Percentiles rank a stretch among this genome's conserved stretches.
Evolutionary conservation across 2,329 filamentous ascomycete genomes (phyloP).

Genomic region (Colletotrichum cuscutae): DNA sequence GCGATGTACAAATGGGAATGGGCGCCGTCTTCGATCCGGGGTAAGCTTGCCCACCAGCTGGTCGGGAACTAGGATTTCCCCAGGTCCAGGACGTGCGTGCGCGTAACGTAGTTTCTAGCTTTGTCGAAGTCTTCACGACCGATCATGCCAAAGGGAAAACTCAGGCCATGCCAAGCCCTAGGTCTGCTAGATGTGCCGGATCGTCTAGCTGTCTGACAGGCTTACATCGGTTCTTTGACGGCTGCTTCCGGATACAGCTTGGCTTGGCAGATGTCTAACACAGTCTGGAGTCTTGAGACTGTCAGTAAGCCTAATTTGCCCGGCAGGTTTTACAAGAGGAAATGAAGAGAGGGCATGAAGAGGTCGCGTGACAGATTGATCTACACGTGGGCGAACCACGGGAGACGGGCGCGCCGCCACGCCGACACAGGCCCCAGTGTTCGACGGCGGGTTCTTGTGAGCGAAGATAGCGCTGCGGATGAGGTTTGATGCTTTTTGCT

Average conservation of each 20-base stretch:
- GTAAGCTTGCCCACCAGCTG: conserved; percentile 1
- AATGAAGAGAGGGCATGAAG: not conserved
- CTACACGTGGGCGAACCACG: not conserved
- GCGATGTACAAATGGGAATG: not conserved
- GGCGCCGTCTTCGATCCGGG: not conserved
- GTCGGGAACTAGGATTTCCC: not conserved
- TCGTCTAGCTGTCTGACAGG: not conserved
- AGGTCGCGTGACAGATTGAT: not conserved
- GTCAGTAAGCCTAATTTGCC: not conserved
- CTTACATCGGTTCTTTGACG: not conserved
- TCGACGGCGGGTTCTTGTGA: not conserved
- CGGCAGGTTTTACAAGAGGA: not conserved
- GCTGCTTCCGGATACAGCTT: not conserved
- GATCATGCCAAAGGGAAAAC: conserved; percentile 12
- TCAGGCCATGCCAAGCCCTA: conserved; percentile 3
- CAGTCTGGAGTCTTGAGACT: not conserved
- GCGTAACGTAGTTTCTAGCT: not conserved
- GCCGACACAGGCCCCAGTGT: not conserved
- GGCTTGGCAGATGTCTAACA: not conserved
- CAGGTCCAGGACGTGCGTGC: not conserved
- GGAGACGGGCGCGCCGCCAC: conserved; percentile 2
- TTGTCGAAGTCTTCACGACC: not conserved
- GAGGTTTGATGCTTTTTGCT: not conserved
- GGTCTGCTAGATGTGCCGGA: not conserved
- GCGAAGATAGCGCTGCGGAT: not conserved